Conservation (phyloP, 306 rosid genomes). For the Bauhinia variegata region DNA sequence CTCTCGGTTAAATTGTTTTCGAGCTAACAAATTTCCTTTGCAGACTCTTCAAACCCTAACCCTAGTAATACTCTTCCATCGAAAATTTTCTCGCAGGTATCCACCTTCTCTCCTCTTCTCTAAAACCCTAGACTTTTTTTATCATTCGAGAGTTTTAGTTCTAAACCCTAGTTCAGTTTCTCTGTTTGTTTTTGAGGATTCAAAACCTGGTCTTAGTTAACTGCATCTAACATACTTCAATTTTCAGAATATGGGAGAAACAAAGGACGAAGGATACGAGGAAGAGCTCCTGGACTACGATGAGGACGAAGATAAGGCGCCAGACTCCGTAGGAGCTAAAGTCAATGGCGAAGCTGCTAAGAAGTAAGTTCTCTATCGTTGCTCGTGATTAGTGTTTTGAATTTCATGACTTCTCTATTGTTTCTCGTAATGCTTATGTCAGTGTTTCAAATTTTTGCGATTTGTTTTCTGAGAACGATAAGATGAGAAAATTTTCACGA, state of each 20-base stretch:
- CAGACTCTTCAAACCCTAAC: constrained; percentile 64
- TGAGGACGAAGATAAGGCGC: constrained; percentile 93
- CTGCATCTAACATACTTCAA: neutral
- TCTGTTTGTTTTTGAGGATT: constrained; percentile 1
- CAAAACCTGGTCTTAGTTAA: neutral
- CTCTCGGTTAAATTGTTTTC: constrained; percentile 47
- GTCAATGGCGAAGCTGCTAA: constrained; percentile 90
- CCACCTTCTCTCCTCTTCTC: neutral
- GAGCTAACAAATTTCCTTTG: constrained; percentile 81
- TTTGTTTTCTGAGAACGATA: neutral
- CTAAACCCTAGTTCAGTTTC: constrained; percentile 37
- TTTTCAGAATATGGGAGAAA: constrained; percentile 80
- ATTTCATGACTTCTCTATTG: too few relatives aligned
- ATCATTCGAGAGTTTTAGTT: constrained; percentile 1
- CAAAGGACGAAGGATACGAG: constrained; percentile 84
- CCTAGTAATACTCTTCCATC: constrained; percentile 7
- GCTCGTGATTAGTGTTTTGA: too few relatives aligned
- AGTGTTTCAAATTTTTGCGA: neutral
- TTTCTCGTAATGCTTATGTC: neutral
- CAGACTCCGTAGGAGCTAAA: constrained; percentile 72
- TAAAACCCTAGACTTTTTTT: constrained; percentile 50
- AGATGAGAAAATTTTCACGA: neutral
- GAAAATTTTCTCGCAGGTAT: constrained; percentile 54
- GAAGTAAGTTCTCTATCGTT: too few relatives aligned
- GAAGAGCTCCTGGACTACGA: constrained; percentile 99